These are phyloP conservation scores for Scedosporium apiospermum DNA, from an alignment of 2,329 filamentous ascomycete genomes.

Conservation along the genomic window DNA sequence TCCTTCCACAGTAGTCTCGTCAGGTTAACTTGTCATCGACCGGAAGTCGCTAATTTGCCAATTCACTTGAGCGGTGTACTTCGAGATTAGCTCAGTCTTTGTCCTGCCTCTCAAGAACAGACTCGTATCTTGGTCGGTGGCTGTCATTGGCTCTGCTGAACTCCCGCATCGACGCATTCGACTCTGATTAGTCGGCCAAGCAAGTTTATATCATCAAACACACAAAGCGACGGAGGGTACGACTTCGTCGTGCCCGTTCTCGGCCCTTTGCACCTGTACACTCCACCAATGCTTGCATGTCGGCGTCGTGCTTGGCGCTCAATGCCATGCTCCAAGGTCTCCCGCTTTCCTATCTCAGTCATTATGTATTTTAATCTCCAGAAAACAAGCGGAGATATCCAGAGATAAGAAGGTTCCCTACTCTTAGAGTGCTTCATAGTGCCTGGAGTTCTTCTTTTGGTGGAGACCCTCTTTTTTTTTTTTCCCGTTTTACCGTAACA, in stretches of 20 bases:
- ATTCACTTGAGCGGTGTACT: background rate
- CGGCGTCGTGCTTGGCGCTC: constrained; percentile 9
- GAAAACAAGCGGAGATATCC: constrained; percentile 8
- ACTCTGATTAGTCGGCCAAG: background rate
- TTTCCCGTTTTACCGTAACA: constrained; percentile 7
- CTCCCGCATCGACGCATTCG: background rate
- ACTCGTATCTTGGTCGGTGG: background rate
- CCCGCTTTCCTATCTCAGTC: constrained; percentile 17
- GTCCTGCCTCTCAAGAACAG: background rate
- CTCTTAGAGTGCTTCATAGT: constrained; percentile 3
- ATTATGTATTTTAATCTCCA: constrained; percentile 31
- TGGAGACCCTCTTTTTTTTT: constrained; percentile 3
- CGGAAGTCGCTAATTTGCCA: background rate
- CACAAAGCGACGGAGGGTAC: background rate
- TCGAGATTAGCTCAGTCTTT: background rate
- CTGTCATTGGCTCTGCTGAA: background rate
- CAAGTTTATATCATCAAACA: background rate
- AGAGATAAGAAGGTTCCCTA: constrained; percentile 20
- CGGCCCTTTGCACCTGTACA: background rate
- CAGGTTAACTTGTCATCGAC: background rate
- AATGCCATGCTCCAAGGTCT: constrained; percentile 5
- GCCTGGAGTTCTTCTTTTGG: background rate
- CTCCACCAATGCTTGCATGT: no score
- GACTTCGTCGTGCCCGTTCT: background rate
- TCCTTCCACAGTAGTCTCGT: background rate